Evolutionary conservation across 225 moss, liverwort and hornwort genomes (phyloP).

Genomic region (Rhytidiadelphus loreus): DNA sequence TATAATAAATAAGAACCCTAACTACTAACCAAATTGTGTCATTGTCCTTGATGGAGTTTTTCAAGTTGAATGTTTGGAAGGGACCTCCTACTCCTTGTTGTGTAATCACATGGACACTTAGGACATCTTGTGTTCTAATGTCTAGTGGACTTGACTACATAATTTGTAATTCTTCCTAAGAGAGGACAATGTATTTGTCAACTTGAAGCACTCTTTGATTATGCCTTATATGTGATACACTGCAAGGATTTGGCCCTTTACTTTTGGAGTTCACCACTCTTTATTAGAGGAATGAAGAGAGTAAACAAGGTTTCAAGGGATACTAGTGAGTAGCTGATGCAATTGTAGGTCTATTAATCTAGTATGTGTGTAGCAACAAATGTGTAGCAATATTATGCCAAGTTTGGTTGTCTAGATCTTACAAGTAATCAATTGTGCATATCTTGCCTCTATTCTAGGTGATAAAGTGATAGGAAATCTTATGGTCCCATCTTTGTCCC

Average conservation of each 20-base stretch:
- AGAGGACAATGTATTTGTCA: neutral
- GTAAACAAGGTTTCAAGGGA: neutral
- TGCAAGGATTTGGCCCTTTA: neutral
- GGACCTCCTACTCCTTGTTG: neutral
- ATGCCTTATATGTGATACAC: neutral
- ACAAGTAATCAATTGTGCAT: neutral
- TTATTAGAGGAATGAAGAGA: fast-evolving
- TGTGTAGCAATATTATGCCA: neutral
- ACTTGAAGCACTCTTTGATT: neutral
- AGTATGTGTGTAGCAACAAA: neutral
- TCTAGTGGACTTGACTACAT: neutral
- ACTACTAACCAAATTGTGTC: neutral
- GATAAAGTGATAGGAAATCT: neutral
- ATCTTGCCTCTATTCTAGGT: neutral
- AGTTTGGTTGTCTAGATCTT: neutral
- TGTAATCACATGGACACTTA: neutral
- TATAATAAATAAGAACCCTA: too few species aligned
- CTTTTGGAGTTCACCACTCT: fast-evolving
- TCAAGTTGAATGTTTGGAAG: fast-evolving
- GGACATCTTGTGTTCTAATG: fast-evolving
- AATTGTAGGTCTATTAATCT: neutral
- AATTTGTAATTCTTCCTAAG: neutral
- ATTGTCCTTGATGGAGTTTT: neutral
- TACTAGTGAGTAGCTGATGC: neutral
- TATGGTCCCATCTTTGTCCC: neutral